These are phyloP conservation scores for Trichoderma guizhouense DNA, from an alignment of 2,329 filamentous ascomycete species.

Conservation along the genomic window DNA sequence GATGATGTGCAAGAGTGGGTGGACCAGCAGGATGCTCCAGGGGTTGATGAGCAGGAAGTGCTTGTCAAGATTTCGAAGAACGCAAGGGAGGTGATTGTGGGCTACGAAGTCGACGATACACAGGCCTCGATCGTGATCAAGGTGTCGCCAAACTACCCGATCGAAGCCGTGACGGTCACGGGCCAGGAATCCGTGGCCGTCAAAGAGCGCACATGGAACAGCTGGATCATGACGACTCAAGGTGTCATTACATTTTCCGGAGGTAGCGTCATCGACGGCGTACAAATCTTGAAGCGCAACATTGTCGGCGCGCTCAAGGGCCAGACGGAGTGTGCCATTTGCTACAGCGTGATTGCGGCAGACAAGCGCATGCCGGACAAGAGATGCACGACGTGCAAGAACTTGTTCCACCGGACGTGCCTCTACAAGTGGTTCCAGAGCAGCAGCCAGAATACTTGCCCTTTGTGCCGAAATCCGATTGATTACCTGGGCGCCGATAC, in stretches of 20 bases:
- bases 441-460: slow-evolving; percentile 87
- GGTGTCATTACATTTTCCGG: slow-evolving; percentile 93
- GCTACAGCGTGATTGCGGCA: slow-evolving; percentile 87
- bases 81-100: slow-evolving; percentile 74
- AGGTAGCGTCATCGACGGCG: slow-evolving; percentile 80
- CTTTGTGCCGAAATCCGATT: slow-evolving; percentile 87
- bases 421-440: slow-evolving; percentile 97
- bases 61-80: slow-evolving; percentile 68
- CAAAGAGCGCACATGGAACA: slow-evolving; percentile 87
- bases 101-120: slow-evolving; percentile 85
- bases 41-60: slow-evolving; percentile 53
- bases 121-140: slow-evolving; percentile 78
- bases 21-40: slow-evolving; percentile 46
- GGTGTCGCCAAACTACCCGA: slow-evolving; percentile 77
- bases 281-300: slow-evolving; percentile 82
- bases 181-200: slow-evolving; percentile 82
- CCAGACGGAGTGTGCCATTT: slow-evolving; percentile 93
- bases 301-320: slow-evolving; percentile 85
- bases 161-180: slow-evolving; percentile 72
- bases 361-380: slow-evolving; percentile 92
- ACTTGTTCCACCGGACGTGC: slow-evolving; percentile 85
- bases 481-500: slow-evolving; percentile 50
- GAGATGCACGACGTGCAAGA: slow-evolving; percentile 86
- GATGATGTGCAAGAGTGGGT: slow-evolving; percentile 68
- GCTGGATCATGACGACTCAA: slow-evolving; percentile 83